These are phyloP conservation scores for Saprolegnia diclina DNA, from an alignment of 352 stramenopile species.

Conservation along the genomic window DNA sequence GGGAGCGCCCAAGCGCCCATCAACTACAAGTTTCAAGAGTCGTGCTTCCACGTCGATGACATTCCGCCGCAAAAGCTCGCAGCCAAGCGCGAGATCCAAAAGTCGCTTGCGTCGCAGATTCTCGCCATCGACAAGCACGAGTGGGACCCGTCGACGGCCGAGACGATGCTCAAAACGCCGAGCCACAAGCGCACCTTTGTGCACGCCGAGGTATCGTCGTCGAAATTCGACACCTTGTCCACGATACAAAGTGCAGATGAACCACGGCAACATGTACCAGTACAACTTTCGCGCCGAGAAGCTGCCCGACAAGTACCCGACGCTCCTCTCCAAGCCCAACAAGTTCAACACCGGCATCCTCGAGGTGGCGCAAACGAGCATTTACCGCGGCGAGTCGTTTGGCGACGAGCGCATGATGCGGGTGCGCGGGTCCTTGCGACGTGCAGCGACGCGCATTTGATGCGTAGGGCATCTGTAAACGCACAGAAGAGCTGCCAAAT, in stretches of 20 bases:
- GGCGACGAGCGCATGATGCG: conserved; percentile 62
- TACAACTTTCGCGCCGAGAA: conserved; percentile 85
- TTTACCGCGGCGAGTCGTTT: conserved; percentile 60
- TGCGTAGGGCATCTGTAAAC: conserved; percentile 55
- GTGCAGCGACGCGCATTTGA: not conserved
- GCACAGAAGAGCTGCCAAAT: conserved; percentile 68
- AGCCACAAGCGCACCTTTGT: conserved; percentile 62
- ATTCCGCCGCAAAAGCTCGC: conserved; percentile 46
- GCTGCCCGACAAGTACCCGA: conserved; percentile 71
- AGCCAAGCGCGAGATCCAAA: conserved; percentile 59
- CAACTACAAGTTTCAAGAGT: conserved; percentile 67
- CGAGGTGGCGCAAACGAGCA: conserved; percentile 54
- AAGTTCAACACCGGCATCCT: conserved; percentile 78
- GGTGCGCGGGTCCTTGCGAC: conserved; percentile 28
- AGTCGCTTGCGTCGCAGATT: conserved; percentile 54
- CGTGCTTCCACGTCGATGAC: conserved; percentile 60
- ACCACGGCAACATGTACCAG: conserved; percentile 69
- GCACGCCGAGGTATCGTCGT: conserved; percentile 54
- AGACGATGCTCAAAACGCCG: conserved; percentile 37
- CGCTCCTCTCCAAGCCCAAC: conserved; percentile 58
- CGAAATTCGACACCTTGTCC: not conserved
- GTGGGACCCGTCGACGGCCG: conserved; percentile 59
- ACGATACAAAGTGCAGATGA: conserved; percentile 37
- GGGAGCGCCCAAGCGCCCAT: conserved; percentile 49
- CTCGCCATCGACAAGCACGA: conserved; percentile 44